phyloP scores from a whole-genome alignment of 2,329 filamentous ascomycete genomes.

The Colletotrichum horii region DNA sequence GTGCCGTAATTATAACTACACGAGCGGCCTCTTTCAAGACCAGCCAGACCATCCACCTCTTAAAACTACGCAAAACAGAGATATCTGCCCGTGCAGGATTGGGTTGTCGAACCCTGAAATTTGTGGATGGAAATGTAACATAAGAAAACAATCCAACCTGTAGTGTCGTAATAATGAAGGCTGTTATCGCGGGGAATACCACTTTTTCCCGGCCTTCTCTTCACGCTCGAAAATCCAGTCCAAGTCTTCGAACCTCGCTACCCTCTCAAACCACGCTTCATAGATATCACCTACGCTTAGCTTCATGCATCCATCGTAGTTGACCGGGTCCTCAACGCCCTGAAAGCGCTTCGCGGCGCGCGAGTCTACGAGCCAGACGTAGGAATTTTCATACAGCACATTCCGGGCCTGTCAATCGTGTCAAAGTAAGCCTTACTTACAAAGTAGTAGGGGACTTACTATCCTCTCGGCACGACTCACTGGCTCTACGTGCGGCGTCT shows the following conservation, averaged over 20 bases:
- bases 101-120: too few relatives aligned
- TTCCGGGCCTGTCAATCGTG: background rate
- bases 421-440: background rate
- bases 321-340: background rate
- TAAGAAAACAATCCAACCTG: too few relatives aligned
- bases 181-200: background rate
- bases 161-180: background rate
- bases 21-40: too few relatives aligned
- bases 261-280: background rate
- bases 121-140: too few relatives aligned
- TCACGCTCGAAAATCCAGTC: fast-evolving
- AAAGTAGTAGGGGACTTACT: fast-evolving
- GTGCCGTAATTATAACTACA: too few relatives aligned
- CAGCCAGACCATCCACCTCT: too few relatives aligned
- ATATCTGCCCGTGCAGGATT: too few relatives aligned
- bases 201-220: background rate
- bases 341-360: background rate
- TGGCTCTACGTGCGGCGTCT: background rate
- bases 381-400: background rate
- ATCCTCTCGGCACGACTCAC: background rate
- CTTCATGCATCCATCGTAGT: background rate
- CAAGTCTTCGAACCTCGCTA: background rate
- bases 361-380: background rate
- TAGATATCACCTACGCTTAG: background rate
- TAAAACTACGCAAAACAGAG: too few relatives aligned